Percentiles rank a stretch among this genome's conserved stretches.
These are phyloP conservation scores for Astragalus membranaceus DNA, from an alignment of 306 rosid species.

Conservation along the genomic window DNA sequence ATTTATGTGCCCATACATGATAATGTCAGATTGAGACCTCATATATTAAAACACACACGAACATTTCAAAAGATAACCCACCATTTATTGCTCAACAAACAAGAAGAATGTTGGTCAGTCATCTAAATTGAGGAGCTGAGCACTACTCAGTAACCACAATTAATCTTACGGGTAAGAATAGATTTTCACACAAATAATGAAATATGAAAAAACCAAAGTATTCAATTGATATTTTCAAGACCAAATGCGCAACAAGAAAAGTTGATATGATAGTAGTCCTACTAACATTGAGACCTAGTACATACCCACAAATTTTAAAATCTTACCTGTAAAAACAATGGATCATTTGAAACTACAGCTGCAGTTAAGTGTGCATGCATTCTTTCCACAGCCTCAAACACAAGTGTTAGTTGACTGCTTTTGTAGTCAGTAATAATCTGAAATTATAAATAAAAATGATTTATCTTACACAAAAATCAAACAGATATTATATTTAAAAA, in stretches of 20 bases:
- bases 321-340: conserved; percentile 65
- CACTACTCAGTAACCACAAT: background rate
- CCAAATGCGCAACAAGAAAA: background rate
- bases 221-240: background rate
- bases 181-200: background rate
- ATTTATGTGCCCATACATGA: conserved; percentile 8
- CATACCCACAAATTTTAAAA: background rate
- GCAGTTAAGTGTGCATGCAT: conserved; percentile 84
- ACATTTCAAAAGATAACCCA: background rate
- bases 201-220: background rate
- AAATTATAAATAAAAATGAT: background rate
- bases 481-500: background rate
- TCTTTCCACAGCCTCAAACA: conserved; percentile 75
- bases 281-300: background rate
- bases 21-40: background rate
- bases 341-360: conserved; percentile 85
- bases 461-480: conserved; percentile 18
- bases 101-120: background rate
- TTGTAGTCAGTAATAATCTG: conserved; percentile 77
- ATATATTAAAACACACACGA: background rate
- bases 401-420: conserved; percentile 54
- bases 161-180: background rate
- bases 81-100: background rate
- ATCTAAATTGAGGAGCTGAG: background rate
- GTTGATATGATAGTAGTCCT: background rate